These are phyloP conservation scores for Neonectria neomacrospora DNA, from an alignment of 2,329 filamentous ascomycete genomes.

Conservation along the genomic window DNA sequence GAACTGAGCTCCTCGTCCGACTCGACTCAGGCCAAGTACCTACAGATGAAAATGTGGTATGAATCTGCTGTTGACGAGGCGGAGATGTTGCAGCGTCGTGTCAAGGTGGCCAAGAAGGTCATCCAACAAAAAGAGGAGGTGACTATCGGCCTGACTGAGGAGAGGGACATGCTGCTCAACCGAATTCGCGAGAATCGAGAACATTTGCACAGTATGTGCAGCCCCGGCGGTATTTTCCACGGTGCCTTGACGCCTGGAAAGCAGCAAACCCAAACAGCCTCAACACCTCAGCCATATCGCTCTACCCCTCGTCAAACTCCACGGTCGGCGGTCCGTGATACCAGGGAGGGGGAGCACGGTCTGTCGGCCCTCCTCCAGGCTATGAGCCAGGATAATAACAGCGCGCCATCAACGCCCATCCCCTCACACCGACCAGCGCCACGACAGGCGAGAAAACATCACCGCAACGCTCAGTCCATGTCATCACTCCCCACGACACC, in stretches of 20 bases:
- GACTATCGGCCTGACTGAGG: slow-evolving; percentile 75
- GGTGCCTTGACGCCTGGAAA: slow-evolving; percentile 69
- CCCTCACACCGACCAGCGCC: slow-evolving; percentile 57
- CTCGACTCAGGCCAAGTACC: slow-evolving; percentile 64
- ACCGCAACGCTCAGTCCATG: slow-evolving; percentile 81
- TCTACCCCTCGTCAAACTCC: slow-evolving; percentile 64
- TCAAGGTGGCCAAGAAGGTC: slow-evolving; percentile 79
- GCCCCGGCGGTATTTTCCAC: slow-evolving; percentile 76
- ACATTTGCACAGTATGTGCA: slow-evolving; percentile 82
- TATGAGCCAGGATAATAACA: slow-evolving; percentile 77
- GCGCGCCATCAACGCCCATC: slow-evolving; percentile 77
- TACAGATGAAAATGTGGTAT: slow-evolving; percentile 73
- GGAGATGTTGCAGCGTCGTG: slow-evolving; percentile 68
- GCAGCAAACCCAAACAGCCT: slow-evolving; percentile 52
- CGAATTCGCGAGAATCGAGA: slow-evolving; percentile 91
- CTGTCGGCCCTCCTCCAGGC: slow-evolving; percentile 86
- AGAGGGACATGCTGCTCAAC: slow-evolving; percentile 80
- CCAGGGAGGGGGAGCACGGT: slow-evolving; percentile 66
- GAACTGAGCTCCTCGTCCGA: slow-evolving; percentile 65
- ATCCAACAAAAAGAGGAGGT: slow-evolving; percentile 84
- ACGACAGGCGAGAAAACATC: slow-evolving; percentile 70
- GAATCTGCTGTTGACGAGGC: slow-evolving; percentile 76
- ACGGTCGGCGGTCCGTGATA: slow-evolving; percentile 54
- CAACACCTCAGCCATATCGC: slow-evolving; percentile 58
- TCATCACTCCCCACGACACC: slow-evolving; percentile 87